Evolutionary conservation across 1,284 basidiomycete species (phyloP), one percentile per base, ranked within the genome.

Genomic region (Filobasidium uniguttulatum): DNA sequence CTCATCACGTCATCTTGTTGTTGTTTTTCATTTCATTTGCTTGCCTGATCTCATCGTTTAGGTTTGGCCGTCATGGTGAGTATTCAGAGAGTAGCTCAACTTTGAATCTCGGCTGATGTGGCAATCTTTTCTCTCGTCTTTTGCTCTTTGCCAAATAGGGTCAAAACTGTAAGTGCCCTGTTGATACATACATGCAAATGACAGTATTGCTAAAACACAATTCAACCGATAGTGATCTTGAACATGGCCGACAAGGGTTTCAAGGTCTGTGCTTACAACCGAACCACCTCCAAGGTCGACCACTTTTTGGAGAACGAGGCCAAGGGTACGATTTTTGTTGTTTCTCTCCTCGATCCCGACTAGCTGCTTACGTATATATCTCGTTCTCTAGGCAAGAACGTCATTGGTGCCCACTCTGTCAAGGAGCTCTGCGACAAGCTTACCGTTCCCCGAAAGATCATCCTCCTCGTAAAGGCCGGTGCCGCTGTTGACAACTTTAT

Each of bases 161-260:
- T 52, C 50, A 52, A 36, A 52, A 52, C 50, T 52, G 49, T 51
- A 28, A 25, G 49, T 46, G 5, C n/a, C 22, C 22, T 25, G 12
- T 28, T 47, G 5, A 30, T 31, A 9, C 23, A 6, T n/a, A 20
- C 7, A n/a, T 30, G 17, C 15, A 14, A 14, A 10, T 12, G 22
- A 35, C 31, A 36, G 45, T 28, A 23, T 10, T 25, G 33, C 15
- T 10, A 5, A 25, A 14, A 17, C 17, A 22, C 19, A 19, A n/a
- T 47, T 19, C 19, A 29, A 1, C 31, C 37, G 5, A 40, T 33
- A 51, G 49, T 49, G 52, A 91, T 94, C 69, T 76, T 94, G 60
- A 94, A 94, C 77, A 94, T 94, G 85, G 91, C 91, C 70, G 93
- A 97, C 78, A 97, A 98, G 75, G 94, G 94, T 48, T 98, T 90